phyloP scores from a whole-genome alignment of 2,329 filamentous ascomycete species.

The Diplodia seriata region DNA sequence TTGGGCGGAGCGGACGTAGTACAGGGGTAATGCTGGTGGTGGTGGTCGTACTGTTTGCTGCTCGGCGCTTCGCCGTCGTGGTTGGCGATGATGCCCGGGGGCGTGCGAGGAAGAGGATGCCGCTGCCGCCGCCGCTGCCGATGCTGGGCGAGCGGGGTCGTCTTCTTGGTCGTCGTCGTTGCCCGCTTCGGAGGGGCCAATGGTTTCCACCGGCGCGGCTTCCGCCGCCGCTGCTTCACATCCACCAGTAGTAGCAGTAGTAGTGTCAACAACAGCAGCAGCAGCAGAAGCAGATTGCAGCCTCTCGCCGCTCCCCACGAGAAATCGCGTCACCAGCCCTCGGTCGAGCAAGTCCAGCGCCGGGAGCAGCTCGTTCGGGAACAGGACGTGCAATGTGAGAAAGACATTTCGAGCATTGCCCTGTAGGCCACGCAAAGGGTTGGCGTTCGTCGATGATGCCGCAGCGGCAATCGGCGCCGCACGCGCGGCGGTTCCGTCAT shows the following conservation, averaged over 20 bases:
- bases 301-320: constrained; percentile 28
- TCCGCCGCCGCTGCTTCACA: not conserved
- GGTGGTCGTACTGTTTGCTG: not conserved
- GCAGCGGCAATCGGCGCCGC: not conserved
- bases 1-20: constrained; percentile 70
- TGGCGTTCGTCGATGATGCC: constrained; percentile 32
- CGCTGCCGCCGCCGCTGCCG: too few species aligned
- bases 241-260: not conserved
- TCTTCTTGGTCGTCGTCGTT: not conserved
- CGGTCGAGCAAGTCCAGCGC: constrained; percentile 89
- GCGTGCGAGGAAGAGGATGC: not conserved
- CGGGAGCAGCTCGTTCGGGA: constrained; percentile 79
- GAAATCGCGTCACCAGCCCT: constrained; percentile 67
- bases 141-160: not conserved
- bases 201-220: not conserved
- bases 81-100: not conserved
- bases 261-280: not conserved
- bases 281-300: not conserved
- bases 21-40: constrained; percentile 48
- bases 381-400: constrained; percentile 84
- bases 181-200: not conserved
- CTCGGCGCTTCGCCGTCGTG: too few species aligned
- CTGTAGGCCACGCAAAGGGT: constrained; percentile 37
- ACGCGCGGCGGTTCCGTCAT: not conserved
- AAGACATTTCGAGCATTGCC: constrained; percentile 60